phyloP scores from a whole-genome alignment of 345 rosid species.

The Firmiana major region DNA sequence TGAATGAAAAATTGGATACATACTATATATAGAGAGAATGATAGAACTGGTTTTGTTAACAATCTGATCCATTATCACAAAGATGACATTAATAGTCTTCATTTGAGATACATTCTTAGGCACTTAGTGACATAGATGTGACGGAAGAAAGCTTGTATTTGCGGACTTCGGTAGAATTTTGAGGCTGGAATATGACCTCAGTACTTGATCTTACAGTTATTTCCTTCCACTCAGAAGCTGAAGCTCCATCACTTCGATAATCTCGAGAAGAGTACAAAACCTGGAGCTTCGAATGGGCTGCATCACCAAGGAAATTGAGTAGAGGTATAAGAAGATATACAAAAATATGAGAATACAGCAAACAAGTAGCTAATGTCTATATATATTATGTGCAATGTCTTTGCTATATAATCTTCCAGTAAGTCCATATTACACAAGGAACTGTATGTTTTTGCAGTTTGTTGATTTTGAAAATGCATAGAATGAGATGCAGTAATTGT shows the following conservation, averaged over 20 bases:
- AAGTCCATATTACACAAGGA: neutral
- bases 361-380: neutral
- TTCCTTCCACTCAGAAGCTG: slow-evolving; percentile 73
- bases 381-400: neutral
- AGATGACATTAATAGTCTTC: neutral
- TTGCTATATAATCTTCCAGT: neutral
- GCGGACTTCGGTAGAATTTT: slow-evolving; percentile 48
- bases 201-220: slow-evolving; percentile 73
- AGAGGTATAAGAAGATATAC: neutral
- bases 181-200: slow-evolving; percentile 65
- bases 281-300: slow-evolving; percentile 79
- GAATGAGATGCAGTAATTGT: neutral
- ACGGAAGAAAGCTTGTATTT: slow-evolving; percentile 78
- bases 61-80: neutral
- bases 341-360: neutral
- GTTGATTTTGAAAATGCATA: neutral
- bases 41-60: neutral
- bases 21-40: no score
- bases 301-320: slow-evolving; percentile 11
- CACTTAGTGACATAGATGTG: slow-evolving; percentile 65
- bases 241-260: slow-evolving; percentile 74
- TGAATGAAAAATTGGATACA: neutral
- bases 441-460: neutral
- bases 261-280: slow-evolving; percentile 73
- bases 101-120: slow-evolving; percentile 21